phyloP scores from a whole-genome alignment of 2,329 filamentous ascomycete species.

The Raffaelea ambrosiae region DNA sequence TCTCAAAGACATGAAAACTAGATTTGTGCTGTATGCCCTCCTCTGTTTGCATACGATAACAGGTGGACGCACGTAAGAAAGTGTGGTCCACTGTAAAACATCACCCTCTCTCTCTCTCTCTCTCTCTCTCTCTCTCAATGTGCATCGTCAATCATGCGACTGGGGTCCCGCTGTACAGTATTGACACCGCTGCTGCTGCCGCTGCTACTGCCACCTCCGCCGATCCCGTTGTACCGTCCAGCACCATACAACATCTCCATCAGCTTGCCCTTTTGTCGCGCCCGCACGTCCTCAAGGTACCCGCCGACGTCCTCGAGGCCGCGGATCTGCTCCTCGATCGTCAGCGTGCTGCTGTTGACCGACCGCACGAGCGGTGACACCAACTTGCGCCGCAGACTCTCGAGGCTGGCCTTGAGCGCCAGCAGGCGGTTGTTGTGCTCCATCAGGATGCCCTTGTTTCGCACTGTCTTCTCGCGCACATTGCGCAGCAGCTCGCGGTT shows the following conservation, averaged over 20 bases:
- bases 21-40: too few relatives aligned
- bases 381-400: conserved; percentile 73
- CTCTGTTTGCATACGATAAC: too few relatives aligned
- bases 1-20: too few relatives aligned
- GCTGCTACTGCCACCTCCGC: too few relatives aligned
- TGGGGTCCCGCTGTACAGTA: background rate
- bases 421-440: conserved; percentile 80
- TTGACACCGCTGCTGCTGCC: background rate
- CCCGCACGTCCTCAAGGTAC: conserved; percentile 66
- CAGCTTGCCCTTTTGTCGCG: conserved; percentile 73
- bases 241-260: conserved; percentile 69
- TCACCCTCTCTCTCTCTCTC: background rate
- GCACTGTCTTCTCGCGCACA: conserved; percentile 73
- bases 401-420: conserved; percentile 77
- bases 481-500: conserved; percentile 73
- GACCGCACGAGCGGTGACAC: conserved; percentile 75
- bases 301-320: conserved; percentile 73
- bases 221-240: too few relatives aligned
- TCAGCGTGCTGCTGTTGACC: conserved; percentile 58
- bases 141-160: conserved; percentile 2
- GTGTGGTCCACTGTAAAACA: too few relatives aligned
- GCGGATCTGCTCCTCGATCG: conserved; percentile 76
- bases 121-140: background rate
- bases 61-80: too few relatives aligned
- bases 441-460: conserved; percentile 78